Conservation (phyloP, 139 green algal species). For the Gonium pectorale region DNA sequence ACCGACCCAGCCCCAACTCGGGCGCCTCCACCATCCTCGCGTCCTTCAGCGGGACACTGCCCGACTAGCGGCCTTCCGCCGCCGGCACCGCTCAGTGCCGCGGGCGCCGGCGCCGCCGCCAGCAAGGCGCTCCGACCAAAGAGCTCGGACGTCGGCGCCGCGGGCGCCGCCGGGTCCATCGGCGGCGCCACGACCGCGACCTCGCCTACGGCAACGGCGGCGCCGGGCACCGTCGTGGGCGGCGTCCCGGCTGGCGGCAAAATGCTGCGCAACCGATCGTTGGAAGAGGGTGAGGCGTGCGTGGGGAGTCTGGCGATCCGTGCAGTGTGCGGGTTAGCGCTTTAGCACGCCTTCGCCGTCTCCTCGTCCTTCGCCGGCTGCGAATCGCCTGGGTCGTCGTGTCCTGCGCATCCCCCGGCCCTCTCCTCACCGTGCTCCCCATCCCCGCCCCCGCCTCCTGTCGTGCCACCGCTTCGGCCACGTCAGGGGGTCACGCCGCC, state of each 20-base stretch:
- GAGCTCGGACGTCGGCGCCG: not conserved
- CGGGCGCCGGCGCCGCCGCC: not conserved
- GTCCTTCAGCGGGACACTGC: constrained; percentile 15
- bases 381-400: no score
- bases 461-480: not conserved
- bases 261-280: constrained; percentile 6
- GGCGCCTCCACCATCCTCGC: constrained; percentile 29
- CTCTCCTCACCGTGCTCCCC: no score
- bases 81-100: not conserved
- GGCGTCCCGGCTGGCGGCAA: not conserved
- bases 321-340: not conserved
- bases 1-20: not conserved
- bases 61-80: no score
- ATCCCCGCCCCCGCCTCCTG: no score
- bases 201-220: not conserved
- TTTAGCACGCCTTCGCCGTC: not conserved
- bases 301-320: not conserved
- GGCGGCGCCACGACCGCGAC: not conserved
- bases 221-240: not conserved
- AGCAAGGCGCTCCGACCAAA: constrained; percentile 2
- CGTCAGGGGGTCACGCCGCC: constrained; percentile 9
- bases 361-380: no score
- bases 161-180: not conserved
- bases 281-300: constrained; percentile 22
- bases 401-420: no score